Conservation (phyloP, 2,329 filamentous ascomycete genomes). For the Verticillium alfalfae region DNA sequence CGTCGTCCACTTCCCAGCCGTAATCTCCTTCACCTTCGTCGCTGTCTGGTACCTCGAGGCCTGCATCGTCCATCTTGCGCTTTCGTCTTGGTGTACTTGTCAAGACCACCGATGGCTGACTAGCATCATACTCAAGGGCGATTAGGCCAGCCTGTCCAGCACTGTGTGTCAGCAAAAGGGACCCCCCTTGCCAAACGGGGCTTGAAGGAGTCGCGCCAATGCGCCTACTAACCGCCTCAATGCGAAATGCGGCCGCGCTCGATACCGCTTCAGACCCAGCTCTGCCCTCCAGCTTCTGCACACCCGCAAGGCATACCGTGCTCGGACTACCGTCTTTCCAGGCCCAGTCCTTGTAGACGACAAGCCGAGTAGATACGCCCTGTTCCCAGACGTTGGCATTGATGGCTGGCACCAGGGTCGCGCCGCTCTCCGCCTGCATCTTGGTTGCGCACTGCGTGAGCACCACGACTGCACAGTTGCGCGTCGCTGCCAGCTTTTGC, state of each 20-base stretch:
- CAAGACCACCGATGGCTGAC: constrained; percentile 22
- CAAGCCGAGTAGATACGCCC: constrained; percentile 66
- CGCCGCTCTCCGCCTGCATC: constrained; percentile 60
- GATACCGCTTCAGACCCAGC: constrained; percentile 30
- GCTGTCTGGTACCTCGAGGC: constrained; percentile 55
- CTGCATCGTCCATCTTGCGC: constrained; percentile 58
- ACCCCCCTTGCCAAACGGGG: constrained; percentile 1
- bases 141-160: constrained; percentile 34
- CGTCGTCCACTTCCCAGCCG: constrained; percentile 65
- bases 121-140: constrained; percentile 33
- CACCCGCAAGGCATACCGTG: constrained; percentile 53
- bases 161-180: not conserved
- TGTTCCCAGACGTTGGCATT: constrained; percentile 76
- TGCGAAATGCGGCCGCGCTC: constrained; percentile 41
- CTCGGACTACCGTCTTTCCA: constrained; percentile 39
- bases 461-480: constrained; percentile 67
- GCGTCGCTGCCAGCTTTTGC: constrained; percentile 68
- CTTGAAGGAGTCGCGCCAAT: not conserved
- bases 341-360: constrained; percentile 74
- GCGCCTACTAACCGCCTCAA: constrained; percentile 35
- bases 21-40: constrained; percentile 65
- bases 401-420: constrained; percentile 69
- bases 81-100: constrained; percentile 43
- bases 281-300: constrained; percentile 61
- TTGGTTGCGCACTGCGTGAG: constrained; percentile 80